Percentiles rank a stretch among this genome's conserved stretches.
phyloP scores from a whole-genome alignment of 495 filamentous ascomycete species.

The Neurospora discreta region DNA sequence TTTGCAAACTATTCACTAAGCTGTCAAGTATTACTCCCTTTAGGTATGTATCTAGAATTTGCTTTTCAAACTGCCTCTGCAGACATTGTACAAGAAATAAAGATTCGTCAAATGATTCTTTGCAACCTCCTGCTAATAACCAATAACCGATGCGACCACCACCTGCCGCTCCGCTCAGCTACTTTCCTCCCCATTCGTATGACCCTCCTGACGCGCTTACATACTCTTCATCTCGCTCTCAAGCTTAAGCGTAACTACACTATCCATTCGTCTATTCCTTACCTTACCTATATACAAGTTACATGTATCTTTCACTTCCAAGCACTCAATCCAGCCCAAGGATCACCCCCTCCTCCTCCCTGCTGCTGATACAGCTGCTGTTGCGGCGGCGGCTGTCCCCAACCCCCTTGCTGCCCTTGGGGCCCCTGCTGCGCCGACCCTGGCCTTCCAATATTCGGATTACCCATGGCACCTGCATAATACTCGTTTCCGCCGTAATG shows the following conservation, averaged over 20 bases:
- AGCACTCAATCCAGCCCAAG: conserved; percentile 76
- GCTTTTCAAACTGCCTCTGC: not conserved
- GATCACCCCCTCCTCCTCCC: conserved; percentile 42
- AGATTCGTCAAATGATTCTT: not conserved
- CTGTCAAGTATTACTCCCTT: not conserved
- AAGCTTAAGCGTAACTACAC: not conserved
- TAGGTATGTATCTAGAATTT: too few relatives aligned
- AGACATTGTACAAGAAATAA: not conserved
- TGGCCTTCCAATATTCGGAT: conserved; percentile 5
- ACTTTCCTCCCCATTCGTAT: not conserved
- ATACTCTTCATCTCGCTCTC: not conserved
- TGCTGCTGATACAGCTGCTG: conserved; percentile 34
- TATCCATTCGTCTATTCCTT: not conserved
- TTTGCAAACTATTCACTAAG: not conserved
- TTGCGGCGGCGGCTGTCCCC: conserved; percentile 7
- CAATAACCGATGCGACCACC: not conserved
- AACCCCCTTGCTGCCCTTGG: not conserved
- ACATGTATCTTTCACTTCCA: conserved; percentile 53
- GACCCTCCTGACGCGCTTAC: not conserved
- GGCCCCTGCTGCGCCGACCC: conserved; percentile 11
- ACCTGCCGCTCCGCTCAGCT: not conserved
- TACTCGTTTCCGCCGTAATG: conserved; percentile 31
- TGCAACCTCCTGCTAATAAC: not conserved
- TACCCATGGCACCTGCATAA: conserved; percentile 14
- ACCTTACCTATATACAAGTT: not conserved